These are phyloP conservation scores for Asterophora parasitica DNA, from an alignment of 768 basidiomycete genomes.

Conservation along the genomic window DNA sequence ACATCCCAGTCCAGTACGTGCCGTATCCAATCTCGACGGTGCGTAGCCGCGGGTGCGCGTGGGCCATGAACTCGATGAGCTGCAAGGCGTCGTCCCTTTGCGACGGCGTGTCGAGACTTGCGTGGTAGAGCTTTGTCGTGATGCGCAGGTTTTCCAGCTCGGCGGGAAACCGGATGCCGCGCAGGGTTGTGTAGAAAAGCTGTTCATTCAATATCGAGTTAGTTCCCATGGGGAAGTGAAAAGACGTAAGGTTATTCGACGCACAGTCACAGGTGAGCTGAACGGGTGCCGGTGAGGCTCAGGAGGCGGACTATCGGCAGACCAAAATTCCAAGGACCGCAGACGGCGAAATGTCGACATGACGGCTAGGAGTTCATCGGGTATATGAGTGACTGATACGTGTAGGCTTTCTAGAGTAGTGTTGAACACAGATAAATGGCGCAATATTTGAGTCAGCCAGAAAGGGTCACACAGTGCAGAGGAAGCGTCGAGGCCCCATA, in stretches of 20 bases:
- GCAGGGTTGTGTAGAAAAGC: slow-evolving; percentile 20
- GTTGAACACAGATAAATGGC: slow-evolving; percentile 15
- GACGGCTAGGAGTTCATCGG: slow-evolving; percentile 12
- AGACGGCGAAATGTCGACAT: slow-evolving; percentile 9
- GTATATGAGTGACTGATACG: slow-evolving; percentile 19
- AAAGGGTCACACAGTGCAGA: slow-evolving; percentile 20
- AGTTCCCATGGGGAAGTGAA: too few relatives aligned
- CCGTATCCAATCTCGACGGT: slow-evolving; percentile 25
- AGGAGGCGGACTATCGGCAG: slow-evolving; percentile 9
- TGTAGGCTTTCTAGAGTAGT: slow-evolving; percentile 18
- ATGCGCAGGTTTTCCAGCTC: slow-evolving; percentile 18
- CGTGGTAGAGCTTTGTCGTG: slow-evolving; percentile 20
- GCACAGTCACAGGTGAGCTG: slow-evolving; percentile 8
- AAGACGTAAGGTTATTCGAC: neutral
- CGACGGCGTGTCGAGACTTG: slow-evolving; percentile 15
- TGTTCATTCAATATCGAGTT: neutral
- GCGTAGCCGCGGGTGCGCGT: slow-evolving; percentile 15
- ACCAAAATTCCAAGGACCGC: slow-evolving; percentile 7
- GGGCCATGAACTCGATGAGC: slow-evolving; percentile 21
- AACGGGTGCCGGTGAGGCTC: slow-evolving; percentile 1
- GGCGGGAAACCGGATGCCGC: slow-evolving; percentile 16
- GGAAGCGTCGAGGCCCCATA: slow-evolving; percentile 28
- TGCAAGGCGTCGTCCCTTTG: slow-evolving; percentile 21
- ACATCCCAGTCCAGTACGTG: slow-evolving; percentile 29
- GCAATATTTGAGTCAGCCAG: slow-evolving; percentile 14